Base-by-base conservation (phyloP, 2,329 filamentous ascomycete species). In the Colletotrichum lindemuthianum region DNA sequence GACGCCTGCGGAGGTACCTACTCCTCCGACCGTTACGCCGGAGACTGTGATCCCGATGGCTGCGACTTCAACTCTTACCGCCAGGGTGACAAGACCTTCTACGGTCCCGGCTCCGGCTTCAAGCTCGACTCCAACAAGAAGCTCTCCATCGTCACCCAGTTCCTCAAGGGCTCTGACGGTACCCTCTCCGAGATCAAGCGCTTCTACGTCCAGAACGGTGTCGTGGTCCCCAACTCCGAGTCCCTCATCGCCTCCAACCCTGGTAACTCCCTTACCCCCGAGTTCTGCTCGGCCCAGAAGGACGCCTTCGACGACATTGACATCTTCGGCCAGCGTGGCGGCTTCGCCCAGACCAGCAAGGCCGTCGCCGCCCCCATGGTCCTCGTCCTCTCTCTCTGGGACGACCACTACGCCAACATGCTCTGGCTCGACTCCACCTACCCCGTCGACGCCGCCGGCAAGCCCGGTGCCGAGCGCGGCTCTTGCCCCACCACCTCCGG, bases 31-130 rank as follows among this genome's bases (percentile, higher is more conserved):
- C 86, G 88, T 67, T 90, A 90, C 73, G 78, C 72, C 33, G 88
- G 88, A 57, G 77, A 84, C 63, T 91, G 89, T 74, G 89, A 91
- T 74, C 86, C 87, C 67, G 88, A 90, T 71, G 89, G 89, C 44
- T 91, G 89, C 71, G 89, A 90, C 75, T 90, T 89, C 83, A 90
- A 90, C 83, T 74, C 83, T 43, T 91, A 86, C 84, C 88, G 88
- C 73, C 81, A 86, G 81, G 89, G 89, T 67, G 83, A 88, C 77
- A 79, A 79, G 65, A 78, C 77, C 74, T 91, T 90, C 81, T 91
- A 86, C 78, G 89, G 88, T 56, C 71, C 69, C n/a, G 77, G 77
- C 54, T 76, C 82, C 0, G 81, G 81, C 67, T 80, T 80, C 73
- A 88, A 78, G 54, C 78, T 91, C 69, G 84, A 90, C 73, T 88